Conservation (phyloP, 352 stramenopile genomes). For the Phytophthora podocarpi region DNA sequence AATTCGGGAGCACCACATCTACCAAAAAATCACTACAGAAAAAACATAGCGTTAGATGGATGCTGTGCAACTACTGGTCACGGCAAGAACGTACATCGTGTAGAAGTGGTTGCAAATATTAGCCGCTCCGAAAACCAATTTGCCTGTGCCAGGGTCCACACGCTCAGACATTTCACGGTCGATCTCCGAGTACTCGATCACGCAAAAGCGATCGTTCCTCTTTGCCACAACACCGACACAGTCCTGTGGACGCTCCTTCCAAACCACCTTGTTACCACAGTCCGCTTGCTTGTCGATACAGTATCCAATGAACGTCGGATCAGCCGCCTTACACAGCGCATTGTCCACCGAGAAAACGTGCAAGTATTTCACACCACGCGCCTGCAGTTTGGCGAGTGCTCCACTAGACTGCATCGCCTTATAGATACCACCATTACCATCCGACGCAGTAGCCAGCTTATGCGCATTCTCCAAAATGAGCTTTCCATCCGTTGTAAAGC, state of each 20-base stretch:
- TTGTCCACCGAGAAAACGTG: constrained; percentile 99
- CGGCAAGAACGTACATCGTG: constrained; percentile 72
- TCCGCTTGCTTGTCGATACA: constrained; percentile 94
- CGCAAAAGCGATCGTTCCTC: constrained; percentile 76
- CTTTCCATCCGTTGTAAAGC: constrained; percentile 94
- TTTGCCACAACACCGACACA: constrained; percentile 91
- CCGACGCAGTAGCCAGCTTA: constrained; percentile 91
- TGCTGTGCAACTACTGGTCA: background rate
- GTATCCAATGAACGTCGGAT: constrained; percentile 97
- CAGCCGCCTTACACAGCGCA: constrained; percentile 93
- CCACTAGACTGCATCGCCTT: constrained; percentile 90
- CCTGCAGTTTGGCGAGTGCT: constrained; percentile 87
- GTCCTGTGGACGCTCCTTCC: constrained; percentile 92
- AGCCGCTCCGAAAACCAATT: constrained; percentile 92
- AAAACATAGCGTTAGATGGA: background rate
- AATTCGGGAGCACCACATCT: constrained; percentile 86
- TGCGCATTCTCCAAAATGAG: constrained; percentile 92
- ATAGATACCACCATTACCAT: constrained; percentile 98
- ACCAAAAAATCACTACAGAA: constrained; percentile 68
- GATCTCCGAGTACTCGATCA: constrained; percentile 99
- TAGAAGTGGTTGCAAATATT: constrained; percentile 99
- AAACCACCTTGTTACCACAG: constrained; percentile 97
- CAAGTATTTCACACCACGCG: constrained; percentile 91
- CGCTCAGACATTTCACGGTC: constrained; percentile 66
- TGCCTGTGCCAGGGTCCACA: constrained; percentile 66